Base-by-base conservation (phyloP, 352 stramenopile genomes). In the Aphanomyces cochlioides region DNA sequence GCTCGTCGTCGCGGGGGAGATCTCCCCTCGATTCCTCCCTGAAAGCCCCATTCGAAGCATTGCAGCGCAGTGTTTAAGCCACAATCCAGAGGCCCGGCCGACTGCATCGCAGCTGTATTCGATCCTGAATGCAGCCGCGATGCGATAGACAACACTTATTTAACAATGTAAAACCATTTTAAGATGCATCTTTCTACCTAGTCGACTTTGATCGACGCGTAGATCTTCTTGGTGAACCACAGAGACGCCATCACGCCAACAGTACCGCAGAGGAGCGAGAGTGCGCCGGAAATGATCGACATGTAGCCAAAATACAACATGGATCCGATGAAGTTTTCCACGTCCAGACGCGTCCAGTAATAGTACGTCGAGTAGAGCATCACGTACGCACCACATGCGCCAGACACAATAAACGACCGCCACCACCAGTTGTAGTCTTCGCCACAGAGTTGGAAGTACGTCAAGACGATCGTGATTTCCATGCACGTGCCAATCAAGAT, bases 351-450 rank as follows among this genome's bases (percentile, higher is more conserved):
- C 74, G 96, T 97, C 74, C 85, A 91, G 78, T 98, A 99, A 87
- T 99, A 99, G 66, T 99, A 92, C 72, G 96, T 92, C 65, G 96
- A 99, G 87, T 99, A 99, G 17, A 99, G 79, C 74, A 99, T 99
- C 74, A 99, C 95, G 81, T 99, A 99, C 47, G 94, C 75, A 38
- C 93, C 97, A 56, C 97, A 99, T 8, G 94, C 96, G 40, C 96
- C 98, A 43, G 93, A 95, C 39, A 98, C 98, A 60, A 98, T 79
- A 79, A 99, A 99, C 56, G 96, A 99, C 67, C 97, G 90, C 98
- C 98, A 99, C 98, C 97, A 96, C 98, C 98, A 99, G 82, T 99
- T 96, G 83, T 99, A 99, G 83, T 99, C 97, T 82, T 99, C 98
- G 37, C 93, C 83, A 76, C 96, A 99, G 12, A 99, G 93, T 88